Conservation (phyloP, 1,139 yeast genomes). For the Citeromyces hawaiiensis region DNA sequence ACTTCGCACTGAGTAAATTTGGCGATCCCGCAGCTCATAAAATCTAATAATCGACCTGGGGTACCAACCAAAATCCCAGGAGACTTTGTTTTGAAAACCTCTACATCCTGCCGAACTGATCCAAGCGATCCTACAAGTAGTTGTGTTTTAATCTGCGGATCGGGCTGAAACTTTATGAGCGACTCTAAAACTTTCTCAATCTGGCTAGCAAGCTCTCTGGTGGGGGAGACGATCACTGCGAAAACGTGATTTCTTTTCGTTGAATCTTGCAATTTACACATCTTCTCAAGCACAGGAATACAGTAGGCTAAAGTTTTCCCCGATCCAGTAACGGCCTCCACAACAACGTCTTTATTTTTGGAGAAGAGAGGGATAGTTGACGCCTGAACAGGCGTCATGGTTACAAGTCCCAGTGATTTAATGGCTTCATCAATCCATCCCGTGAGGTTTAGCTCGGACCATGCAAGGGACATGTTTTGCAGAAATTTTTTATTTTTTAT, state of each 20-base stretch:
- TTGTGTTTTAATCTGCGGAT: constrained; percentile 43
- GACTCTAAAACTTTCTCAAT: constrained; percentile 54
- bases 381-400: constrained; percentile 97
- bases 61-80: constrained; percentile 84
- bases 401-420: constrained; percentile 54
- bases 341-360: constrained; percentile 91
- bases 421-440: constrained; percentile 35
- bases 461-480: not conserved
- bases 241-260: constrained; percentile 52
- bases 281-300: constrained; percentile 66
- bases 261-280: constrained; percentile 21
- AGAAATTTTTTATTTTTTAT: too few species aligned
- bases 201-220: constrained; percentile 85
- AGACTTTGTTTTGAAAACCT: constrained; percentile 31
- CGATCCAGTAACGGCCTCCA: constrained; percentile 93
- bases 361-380: constrained; percentile 80
- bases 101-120: constrained; percentile 63
- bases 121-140: constrained; percentile 69
- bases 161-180: constrained; percentile 49
- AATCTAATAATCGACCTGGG: constrained; percentile 81
- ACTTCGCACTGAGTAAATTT: constrained; percentile 54
- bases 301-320: constrained; percentile 88
- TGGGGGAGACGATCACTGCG: constrained; percentile 72
- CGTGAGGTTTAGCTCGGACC: constrained; percentile 1
- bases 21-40: constrained; percentile 37